A percentile compares a stretch with the other conserved stretches of the same genome.
These are phyloP conservation scores for Carex scoparia DNA, from an alignment of 176 grass and related monocot species.

Conservation along the genomic window DNA sequence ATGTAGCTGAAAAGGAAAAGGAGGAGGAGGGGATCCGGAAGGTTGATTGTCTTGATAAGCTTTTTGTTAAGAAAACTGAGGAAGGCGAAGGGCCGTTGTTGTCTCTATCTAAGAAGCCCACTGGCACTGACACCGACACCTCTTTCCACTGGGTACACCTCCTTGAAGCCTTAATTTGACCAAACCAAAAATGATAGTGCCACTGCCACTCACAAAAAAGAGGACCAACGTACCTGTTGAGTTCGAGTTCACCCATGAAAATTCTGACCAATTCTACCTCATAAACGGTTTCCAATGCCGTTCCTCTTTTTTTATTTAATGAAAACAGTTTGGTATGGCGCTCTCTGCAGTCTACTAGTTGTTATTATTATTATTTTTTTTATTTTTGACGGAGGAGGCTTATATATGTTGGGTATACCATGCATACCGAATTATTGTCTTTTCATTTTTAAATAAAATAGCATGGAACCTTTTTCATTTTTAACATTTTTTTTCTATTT, in stretches of 20 bases:
- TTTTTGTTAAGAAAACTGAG: constrained; percentile 10
- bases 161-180: neutral
- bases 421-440: too few species aligned
- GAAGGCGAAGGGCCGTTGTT: neutral
- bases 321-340: too few species aligned
- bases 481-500: too few species aligned
- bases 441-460: too few species aligned
- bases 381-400: too few species aligned
- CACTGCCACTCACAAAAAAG: neutral
- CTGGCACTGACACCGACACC: neutral
- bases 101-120: neutral
- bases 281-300: too few species aligned
- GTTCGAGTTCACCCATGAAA: neutral
- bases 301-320: too few species aligned
- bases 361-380: too few species aligned
- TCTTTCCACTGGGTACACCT: constrained; percentile 16
- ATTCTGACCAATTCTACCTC: neutral
- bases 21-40: too few species aligned
- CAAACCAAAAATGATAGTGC: constrained; percentile 4
- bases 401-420: too few species aligned
- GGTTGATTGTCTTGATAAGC: neutral
- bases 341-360: too few species aligned
- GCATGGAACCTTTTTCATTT: too few species aligned
- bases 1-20: neutral
- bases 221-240: neutral